Base-by-base conservation (phyloP, 176 grass and related monocot genomes). In the Hordeum marinum region DNA sequence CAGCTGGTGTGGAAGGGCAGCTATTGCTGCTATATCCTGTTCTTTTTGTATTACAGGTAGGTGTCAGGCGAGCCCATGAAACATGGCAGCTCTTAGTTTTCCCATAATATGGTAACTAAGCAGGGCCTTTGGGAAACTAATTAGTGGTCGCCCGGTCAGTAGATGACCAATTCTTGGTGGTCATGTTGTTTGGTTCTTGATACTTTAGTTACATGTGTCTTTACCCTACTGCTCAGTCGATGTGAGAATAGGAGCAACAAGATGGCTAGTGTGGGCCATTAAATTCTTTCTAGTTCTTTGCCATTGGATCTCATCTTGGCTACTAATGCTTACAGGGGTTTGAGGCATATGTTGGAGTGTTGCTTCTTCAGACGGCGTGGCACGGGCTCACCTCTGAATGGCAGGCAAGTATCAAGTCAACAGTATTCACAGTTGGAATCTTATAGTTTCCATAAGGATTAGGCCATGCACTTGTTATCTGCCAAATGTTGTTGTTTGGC, bases 1-100 rank as follows among this genome's bases (percentile, higher is more conserved):
- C 93, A 40, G 93, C 93, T 76, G 90, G 93, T 79, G 93, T 95
- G 45, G 90, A 95, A 85, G 93, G 93, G 23, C 93, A 95, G 75
- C 65, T 95, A 45, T 88, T 78, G 80, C 64, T 95, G 59, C 86
- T 95, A 75, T 95, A 87, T 75, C 93, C 93, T 40, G 84, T 95
- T 24, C 93, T 95, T 45, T 95, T 95, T 43, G 77, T 90, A 68
- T 83, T 95, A 76, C 93, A 95, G 93, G 93, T 90, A 88, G 14
- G 34, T 48, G 20, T 31, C 55, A 11, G 39, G 42, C 77, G 23
- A 36, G 61, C 32, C 65, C 25, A 46, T 52, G 71, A 0, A 52
- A 26, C 58, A 80, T 12, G 2, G 7, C 4, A 66, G 11, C 9
- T 75, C 32, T 46, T 74, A 48, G 21, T 64, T 52, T 5, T 63